phyloP scores from a whole-genome alignment of 116 monocot species.

The Cymodocea nodosa region DNA sequence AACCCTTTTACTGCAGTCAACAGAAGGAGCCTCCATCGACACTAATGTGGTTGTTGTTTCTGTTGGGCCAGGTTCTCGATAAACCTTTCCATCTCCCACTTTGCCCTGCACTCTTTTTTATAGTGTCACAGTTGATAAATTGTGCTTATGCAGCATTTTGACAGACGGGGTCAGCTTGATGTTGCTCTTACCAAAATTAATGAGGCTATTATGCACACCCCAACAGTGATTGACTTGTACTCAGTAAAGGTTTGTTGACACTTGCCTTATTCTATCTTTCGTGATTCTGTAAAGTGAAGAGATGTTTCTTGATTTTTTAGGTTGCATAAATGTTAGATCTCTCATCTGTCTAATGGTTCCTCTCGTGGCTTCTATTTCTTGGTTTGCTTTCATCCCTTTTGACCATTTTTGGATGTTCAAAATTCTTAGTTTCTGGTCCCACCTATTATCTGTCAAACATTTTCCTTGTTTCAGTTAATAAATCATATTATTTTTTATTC shows the following conservation, averaged over 20 bases:
- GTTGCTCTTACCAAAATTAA: conserved; percentile 80
- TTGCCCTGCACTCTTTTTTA: neutral
- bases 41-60: conserved; percentile 81
- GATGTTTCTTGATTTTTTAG: too few relatives aligned
- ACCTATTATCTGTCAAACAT: too few relatives aligned
- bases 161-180: conserved; percentile 69
- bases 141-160: conserved; percentile 68
- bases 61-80: conserved; percentile 61
- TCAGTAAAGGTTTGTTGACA: conserved; percentile 51
- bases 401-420: too few relatives aligned
- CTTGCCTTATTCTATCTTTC: too few relatives aligned
- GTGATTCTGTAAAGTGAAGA: too few relatives aligned
- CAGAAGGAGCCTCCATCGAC: conserved; percentile 92
- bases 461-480: too few relatives aligned
- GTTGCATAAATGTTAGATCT: too few relatives aligned
- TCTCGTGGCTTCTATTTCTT: too few relatives aligned
- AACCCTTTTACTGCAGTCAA: conserved; percentile 24
- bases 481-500: too few relatives aligned
- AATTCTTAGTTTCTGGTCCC: too few relatives aligned
- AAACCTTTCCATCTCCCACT: neutral
- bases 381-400: too few relatives aligned
- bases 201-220: conserved; percentile 90
- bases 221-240: conserved; percentile 93
- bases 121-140: neutral
- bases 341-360: too few relatives aligned